Percentiles rank a stretch among this genome's conserved stretches.
Conservation (phyloP, 2,329 filamentous ascomycete genomes). For the Aspergillus terreus region DNA sequence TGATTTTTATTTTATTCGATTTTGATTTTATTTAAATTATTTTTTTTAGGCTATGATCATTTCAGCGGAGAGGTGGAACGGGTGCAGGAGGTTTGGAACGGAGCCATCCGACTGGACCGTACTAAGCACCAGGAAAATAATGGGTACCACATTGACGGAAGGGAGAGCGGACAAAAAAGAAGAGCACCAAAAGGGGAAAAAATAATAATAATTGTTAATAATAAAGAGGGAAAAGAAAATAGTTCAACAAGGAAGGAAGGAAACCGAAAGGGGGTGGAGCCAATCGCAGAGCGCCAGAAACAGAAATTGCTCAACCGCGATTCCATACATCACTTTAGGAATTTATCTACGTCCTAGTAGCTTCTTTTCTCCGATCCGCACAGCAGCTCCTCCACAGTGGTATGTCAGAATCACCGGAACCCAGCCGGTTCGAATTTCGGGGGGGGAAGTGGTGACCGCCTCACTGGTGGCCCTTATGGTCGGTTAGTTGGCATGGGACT, state of each 20-base stretch:
- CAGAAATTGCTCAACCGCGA: constrained; percentile 8
- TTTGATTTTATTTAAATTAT: neutral
- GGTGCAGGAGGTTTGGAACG: constrained; percentile 18
- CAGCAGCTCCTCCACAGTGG: neutral
- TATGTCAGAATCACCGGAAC: neutral
- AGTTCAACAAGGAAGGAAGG: constrained; percentile 6
- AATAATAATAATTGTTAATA: constrained; percentile 1
- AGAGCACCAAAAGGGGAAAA: constrained; percentile 1
- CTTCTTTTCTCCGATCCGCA: neutral
- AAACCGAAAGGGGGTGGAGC: constrained; percentile 19
- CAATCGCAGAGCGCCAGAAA: constrained; percentile 15
- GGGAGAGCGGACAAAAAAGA: constrained; percentile 8
- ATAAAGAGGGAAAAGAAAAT: constrained; percentile 7
- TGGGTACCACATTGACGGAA: constrained; percentile 15
- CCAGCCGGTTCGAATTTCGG: no score
- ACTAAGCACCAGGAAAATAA: constrained; percentile 15
- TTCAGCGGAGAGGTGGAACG: constrained; percentile 15
- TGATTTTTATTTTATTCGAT: constrained; percentile 5
- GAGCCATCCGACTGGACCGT: constrained; percentile 22
- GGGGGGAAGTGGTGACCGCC: no score
- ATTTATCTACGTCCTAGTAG: neutral
- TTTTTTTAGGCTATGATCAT: constrained; percentile 18
- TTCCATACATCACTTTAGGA: constrained; percentile 8
- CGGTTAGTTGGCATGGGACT: no score
- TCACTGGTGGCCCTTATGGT: neutral